Conservation (phyloP, 441 rosid species). For the Manihot esculenta region DNA sequence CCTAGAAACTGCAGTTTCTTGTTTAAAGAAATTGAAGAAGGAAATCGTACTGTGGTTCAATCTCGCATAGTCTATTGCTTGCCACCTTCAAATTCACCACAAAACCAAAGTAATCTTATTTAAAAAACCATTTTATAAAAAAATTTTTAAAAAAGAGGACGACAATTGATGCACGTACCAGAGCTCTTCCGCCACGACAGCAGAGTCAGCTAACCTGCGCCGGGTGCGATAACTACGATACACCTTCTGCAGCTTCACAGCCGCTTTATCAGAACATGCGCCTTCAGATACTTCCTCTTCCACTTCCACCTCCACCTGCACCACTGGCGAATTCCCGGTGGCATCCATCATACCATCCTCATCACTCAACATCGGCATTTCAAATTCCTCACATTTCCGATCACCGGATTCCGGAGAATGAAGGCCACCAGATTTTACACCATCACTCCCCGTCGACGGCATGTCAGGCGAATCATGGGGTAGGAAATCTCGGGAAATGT, state of each 20-base stretch:
- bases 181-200: slow-evolving; percentile 85
- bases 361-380: slow-evolving; percentile 6
- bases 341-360: too few relatives aligned
- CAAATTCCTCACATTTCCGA: slow-evolving; percentile 5
- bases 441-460: background rate
- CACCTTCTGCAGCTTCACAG: slow-evolving; percentile 72
- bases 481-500: slow-evolving; percentile 24
- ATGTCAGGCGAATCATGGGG: slow-evolving; percentile 1
- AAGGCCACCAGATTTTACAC: background rate
- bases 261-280: slow-evolving; percentile 38
- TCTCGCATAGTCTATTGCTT: slow-evolving; percentile 71
- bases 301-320: slow-evolving; percentile 18
- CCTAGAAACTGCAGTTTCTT: slow-evolving; percentile 67
- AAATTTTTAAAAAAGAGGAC: background rate
- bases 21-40: slow-evolving; percentile 64
- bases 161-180: slow-evolving; percentile 46
- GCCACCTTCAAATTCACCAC: slow-evolving; percentile 62
- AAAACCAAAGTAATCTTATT: background rate
- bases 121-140: background rate
- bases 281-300: slow-evolving; percentile 28
- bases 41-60: slow-evolving; percentile 74
- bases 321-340: background rate
- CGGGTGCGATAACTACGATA: slow-evolving; percentile 91
- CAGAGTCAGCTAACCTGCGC: slow-evolving; percentile 87
- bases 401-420: background rate